Evolutionary conservation across 1,139 yeast genomes (phyloP), one percentile per base, ranked within the genome.

Genomic region (Magnusiomyces clavatus): DNA sequence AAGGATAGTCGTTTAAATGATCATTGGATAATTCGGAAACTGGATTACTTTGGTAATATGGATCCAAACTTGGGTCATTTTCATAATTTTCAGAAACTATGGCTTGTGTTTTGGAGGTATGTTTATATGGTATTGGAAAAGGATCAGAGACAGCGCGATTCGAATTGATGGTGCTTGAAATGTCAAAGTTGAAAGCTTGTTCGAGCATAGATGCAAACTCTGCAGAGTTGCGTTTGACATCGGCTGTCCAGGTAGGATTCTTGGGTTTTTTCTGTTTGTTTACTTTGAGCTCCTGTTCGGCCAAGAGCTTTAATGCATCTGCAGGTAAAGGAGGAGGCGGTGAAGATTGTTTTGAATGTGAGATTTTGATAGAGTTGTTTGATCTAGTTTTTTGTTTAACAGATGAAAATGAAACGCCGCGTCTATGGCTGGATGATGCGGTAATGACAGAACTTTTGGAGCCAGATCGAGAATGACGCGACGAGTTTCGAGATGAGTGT

Each of bases 151-250:
- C 46, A 24, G 29, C 29, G 29, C 44, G 44, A 24, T 24, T 19
- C 4, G 39, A 45, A 42, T 35, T 50, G 20, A 43, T 37, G 17
- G 46, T 11, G 14, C 37, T 34, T 16, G 16, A 37, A 24, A 24
- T 17, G 16, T 48, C 37, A 42, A 52, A 53, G 35, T 53, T 43
- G 35, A 53, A 53, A 12, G 53, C 55, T 43, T 53, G 53, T 41
- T 53, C 54, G 4, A 53, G 44, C 56, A 51, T 53, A 39, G 53
- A 42, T 3, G 50, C 56, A 50, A 51, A 51, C 29, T 53, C 56
- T 13, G 48, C 29, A 19, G 51, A 47, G 43, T 38, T 46, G 17
- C 42, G 42, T 20, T 24, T 50, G n/a, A 11, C 46, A 16, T 43
- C 35, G 35, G 44, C 40, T 42, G 51, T 39, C 42, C 42, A 39